A percentile compares a stretch with the other conserved stretches of the same genome.
phyloP scores from a whole-genome alignment of 2,329 filamentous ascomycete genomes.

The Pezicula radicicola region DNA sequence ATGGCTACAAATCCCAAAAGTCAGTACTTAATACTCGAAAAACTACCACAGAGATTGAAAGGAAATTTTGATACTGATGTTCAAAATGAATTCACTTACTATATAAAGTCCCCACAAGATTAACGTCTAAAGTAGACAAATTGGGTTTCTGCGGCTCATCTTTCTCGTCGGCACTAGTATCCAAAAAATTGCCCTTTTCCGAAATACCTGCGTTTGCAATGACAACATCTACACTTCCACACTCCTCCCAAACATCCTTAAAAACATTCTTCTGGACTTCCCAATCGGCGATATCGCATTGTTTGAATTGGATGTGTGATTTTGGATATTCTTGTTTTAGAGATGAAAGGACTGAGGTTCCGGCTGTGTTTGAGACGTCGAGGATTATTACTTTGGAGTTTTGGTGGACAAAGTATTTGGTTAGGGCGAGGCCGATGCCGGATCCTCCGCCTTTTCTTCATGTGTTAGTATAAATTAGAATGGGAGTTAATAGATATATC shows the following conservation, averaged over 20 bases:
- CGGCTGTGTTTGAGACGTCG: slow-evolving; percentile 11
- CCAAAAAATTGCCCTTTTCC: slow-evolving; percentile 13
- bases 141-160: slow-evolving; percentile 13
- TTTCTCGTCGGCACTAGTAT: slow-evolving; percentile 1
- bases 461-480: background rate
- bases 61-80: too few species aligned
- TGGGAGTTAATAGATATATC: background rate
- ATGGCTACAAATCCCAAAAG: slow-evolving; percentile 32
- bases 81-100: slow-evolving; percentile 15
- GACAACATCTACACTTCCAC: slow-evolving; percentile 24
- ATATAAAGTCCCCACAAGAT: slow-evolving; percentile 20
- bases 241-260: slow-evolving; percentile 13
- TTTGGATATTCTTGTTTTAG: slow-evolving; percentile 10
- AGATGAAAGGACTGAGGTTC: slow-evolving; percentile 13
- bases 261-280: slow-evolving; percentile 22
- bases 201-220: slow-evolving; percentile 26
- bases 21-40: too few species aligned
- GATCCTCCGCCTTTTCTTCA: slow-evolving; percentile 63
- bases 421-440: slow-evolving; percentile 72
- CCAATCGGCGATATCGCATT: slow-evolving; percentile 23
- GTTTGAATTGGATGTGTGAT: slow-evolving; percentile 14
- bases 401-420: slow-evolving; percentile 36
- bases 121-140: slow-evolving; percentile 19
- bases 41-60: too few species aligned
- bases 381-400: slow-evolving; percentile 12